Base-by-base conservation (phyloP, 306 rosid genomes). In the Quercus dentata region DNA sequence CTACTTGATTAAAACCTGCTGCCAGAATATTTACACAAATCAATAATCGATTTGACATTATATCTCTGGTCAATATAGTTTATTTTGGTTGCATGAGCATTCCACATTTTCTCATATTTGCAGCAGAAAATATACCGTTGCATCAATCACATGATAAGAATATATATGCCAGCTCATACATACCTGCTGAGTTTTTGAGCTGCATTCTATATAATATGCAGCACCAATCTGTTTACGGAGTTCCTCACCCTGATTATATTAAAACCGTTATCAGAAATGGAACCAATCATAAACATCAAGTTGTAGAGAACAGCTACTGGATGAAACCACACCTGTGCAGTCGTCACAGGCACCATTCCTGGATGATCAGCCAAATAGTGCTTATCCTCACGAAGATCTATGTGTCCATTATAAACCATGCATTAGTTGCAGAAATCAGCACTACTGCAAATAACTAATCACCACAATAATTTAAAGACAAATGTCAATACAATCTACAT, bases 121-220 rank as follows among this genome's bases (percentile, higher is more conserved):
- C 73, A 76, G 38, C 51, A 78, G 64, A 49, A 52, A 61, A 15
- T 31, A 74, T 35, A 52, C 20, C 12, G 11, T 20, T 69, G 12
- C 19, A 15, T 71, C 17, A 52, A 11, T 46, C 20, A 20, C 74
- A 69, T 74, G 64, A 23, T 12, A 57, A 79, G 71, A 74, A 79
- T 63, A 35, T 76, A 56, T 69, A 74, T 54, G 73, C 79, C 17
- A 31, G 56, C 74, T 28, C 75, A 75, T 55, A 19, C 82, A 41
- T 78, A 85, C 98, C 94, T 94, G 97, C 92, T 94, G 98, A 76
- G 97, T 92, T 86, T 94, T 94, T 75, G 98, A 94, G 86, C 97
- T 94, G 89, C 98, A 92, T 80, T 94, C 98, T 49, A 92, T 84
- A 31, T 94, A 94, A 82, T 82, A 91, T 20, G 87, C 69, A 54